These are phyloP conservation scores for Melanomma pulvis-pyrius DNA, from an alignment of 495 filamentous ascomycete genomes.

Conservation along the genomic window DNA sequence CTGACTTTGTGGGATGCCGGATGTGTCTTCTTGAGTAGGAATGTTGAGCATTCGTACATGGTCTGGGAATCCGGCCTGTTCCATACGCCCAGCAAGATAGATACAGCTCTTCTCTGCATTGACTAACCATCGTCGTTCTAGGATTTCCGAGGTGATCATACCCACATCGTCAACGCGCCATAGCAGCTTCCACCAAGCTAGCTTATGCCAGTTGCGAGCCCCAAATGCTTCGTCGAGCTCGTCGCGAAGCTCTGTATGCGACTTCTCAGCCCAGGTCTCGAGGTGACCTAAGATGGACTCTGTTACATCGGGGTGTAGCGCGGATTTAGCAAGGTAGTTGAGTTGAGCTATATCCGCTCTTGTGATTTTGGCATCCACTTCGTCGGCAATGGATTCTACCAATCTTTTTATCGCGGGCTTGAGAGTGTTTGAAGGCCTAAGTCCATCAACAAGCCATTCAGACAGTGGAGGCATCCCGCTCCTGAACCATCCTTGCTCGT, in stretches of 20 bases:
- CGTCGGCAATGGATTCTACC: constrained; percentile 65
- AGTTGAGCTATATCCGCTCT: constrained; percentile 52
- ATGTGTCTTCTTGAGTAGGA: background rate
- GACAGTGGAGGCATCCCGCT: constrained; percentile 67
- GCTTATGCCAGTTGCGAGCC: constrained; percentile 68
- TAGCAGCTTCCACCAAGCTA: constrained; percentile 93
- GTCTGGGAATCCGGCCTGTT: constrained; percentile 60
- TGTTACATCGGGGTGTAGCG: constrained; percentile 49
- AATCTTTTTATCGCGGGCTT: constrained; percentile 67
- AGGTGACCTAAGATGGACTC: constrained; percentile 60
- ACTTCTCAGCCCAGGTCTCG: constrained; percentile 71
- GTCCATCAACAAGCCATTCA: constrained; percentile 65
- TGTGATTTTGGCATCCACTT: constrained; percentile 58
- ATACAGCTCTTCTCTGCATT: constrained; percentile 74
- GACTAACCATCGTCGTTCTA: constrained; percentile 72
- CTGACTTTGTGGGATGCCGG: background rate
- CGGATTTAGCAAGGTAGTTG: constrained; percentile 41
- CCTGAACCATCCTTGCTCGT: constrained; percentile 72
- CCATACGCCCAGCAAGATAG: constrained; percentile 78
- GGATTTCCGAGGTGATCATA: constrained; percentile 75
- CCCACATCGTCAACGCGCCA: constrained; percentile 92
- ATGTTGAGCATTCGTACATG: background rate
- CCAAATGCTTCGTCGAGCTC: constrained; percentile 75
- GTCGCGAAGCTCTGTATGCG: constrained; percentile 80
- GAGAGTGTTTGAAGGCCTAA: constrained; percentile 47